These are phyloP conservation scores for Saturnispora kantuleensis DNA, from an alignment of 805 yeast species.

Conservation along the genomic window DNA sequence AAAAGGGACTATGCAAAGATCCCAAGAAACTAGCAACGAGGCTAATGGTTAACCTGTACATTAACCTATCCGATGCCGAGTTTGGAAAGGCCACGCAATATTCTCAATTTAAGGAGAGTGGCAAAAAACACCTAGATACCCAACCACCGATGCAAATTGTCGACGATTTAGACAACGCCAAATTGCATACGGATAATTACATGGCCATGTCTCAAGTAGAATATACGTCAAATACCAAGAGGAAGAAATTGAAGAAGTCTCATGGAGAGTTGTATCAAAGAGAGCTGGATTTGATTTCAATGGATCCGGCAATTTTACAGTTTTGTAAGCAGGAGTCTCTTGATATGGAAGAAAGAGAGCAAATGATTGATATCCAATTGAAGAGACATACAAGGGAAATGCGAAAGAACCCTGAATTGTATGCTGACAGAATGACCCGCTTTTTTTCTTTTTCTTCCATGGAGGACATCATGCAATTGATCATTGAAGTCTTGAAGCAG, in stretches of 20 bases:
- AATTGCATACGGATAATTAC: conserved; percentile 20
- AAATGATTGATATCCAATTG: conserved; percentile 18
- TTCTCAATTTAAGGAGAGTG: conserved; percentile 15
- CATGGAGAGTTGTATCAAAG: conserved; percentile 20
- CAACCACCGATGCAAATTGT: conserved; percentile 37
- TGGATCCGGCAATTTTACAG: conserved; percentile 44
- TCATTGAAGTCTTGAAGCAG: conserved; percentile 34
- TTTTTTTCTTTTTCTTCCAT: conserved; percentile 39
- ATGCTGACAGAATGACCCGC: conserved; percentile 39
- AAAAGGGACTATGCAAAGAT: conserved; percentile 43
- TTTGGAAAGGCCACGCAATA: conserved; percentile 24
- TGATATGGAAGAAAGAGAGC: conserved; percentile 20
- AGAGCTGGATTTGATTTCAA: conserved; percentile 29
- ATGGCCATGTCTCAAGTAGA: conserved; percentile 34
- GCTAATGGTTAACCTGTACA: conserved; percentile 40
- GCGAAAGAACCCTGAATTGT: conserved; percentile 19
- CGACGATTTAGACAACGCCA: conserved; percentile 25
- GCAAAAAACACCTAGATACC: conserved; percentile 25
- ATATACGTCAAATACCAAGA: conserved; percentile 29
- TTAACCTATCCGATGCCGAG: conserved; percentile 44
- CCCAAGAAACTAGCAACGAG: conserved; percentile 41
- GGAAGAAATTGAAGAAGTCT: conserved; percentile 22
- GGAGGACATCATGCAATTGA: conserved; percentile 32
- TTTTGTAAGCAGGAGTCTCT: conserved; percentile 21
- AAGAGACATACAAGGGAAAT: conserved; percentile 11